A percentile compares a stretch with the other conserved stretches of the same genome.
phyloP scores from a whole-genome alignment of 192 early-diverging fungal species.

The Backusella westeae region DNA sequence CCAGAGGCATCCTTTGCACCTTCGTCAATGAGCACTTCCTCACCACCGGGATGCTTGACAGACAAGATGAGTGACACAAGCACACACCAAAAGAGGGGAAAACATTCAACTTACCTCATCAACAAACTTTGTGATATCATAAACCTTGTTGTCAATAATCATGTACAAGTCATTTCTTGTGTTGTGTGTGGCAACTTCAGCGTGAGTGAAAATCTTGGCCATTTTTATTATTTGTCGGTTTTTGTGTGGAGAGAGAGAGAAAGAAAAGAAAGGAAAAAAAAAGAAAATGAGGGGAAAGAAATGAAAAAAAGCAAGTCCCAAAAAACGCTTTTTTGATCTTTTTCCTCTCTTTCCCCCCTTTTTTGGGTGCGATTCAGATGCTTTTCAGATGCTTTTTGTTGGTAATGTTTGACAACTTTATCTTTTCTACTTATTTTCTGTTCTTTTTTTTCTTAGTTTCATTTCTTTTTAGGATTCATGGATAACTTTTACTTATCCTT shows the following conservation, averaged over 20 bases:
- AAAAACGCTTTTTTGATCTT: not conserved
- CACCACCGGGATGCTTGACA: slow-evolving; percentile 92
- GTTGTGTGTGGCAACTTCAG: slow-evolving; percentile 64
- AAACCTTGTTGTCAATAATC: slow-evolving; percentile 75
- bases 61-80: not conserved
- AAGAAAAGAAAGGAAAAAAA: not conserved
- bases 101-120: slow-evolving; percentile 54
- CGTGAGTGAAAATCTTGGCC: slow-evolving; percentile 22
- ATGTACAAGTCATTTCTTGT: slow-evolving; percentile 78
- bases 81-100: not conserved
- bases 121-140: slow-evolving; percentile 76
- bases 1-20: slow-evolving; percentile 89
- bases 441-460: not conserved
- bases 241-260: not conserved
- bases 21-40: slow-evolving; percentile 92
- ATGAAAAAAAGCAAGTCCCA: not conserved
- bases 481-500: too few relatives aligned
- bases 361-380: not conserved
- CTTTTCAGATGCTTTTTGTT: not conserved
- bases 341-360: not conserved
- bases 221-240: not conserved
- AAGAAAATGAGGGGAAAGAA: not conserved
- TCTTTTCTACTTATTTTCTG: not conserved
- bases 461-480: too few relatives aligned
- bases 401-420: not conserved